phyloP scores from a whole-genome alignment of 768 basidiomycete species.

The Mycena filopes region DNA sequence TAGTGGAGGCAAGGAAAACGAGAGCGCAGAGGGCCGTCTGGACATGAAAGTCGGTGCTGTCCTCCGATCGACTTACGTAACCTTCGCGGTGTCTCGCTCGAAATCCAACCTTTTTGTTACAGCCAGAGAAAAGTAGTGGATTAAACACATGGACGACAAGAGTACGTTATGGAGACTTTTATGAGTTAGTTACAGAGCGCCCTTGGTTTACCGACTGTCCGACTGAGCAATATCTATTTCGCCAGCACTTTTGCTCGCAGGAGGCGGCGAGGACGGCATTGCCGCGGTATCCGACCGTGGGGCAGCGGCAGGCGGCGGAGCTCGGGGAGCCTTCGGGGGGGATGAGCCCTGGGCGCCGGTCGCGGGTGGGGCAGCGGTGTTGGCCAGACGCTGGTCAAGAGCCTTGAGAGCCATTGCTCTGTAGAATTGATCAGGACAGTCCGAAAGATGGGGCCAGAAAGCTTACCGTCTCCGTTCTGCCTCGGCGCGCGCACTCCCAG shows the following conservation, averaged over 20 bases:
- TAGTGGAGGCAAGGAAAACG: constrained; percentile 33
- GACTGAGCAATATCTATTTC: constrained; percentile 49
- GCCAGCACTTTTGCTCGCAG: constrained; percentile 47
- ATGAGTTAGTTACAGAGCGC: constrained; percentile 27
- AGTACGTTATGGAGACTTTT: constrained; percentile 27
- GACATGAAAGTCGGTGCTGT: constrained; percentile 36
- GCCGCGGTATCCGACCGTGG: constrained; percentile 45
- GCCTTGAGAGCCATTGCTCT: constrained; percentile 98
- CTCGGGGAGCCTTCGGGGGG: constrained; percentile 43
- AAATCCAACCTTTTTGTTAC: no score
- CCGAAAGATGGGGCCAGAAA: neutral
- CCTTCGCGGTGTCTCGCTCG: no score
- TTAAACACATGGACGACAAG: constrained; percentile 18
- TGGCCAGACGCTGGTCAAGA: constrained; percentile 91
- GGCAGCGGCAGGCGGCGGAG: constrained; percentile 45
- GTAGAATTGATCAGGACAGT: constrained; percentile 23
- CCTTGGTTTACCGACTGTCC: constrained; percentile 42
- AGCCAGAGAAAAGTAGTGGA: constrained; percentile 1
- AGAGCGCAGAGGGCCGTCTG: constrained; percentile 38
- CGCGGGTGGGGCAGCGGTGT: constrained; percentile 57
- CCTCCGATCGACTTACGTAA: constrained; percentile 23
- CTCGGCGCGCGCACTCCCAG: constrained; percentile 93
- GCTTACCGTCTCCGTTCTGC: constrained; percentile 92
- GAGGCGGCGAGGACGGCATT: constrained; percentile 37
- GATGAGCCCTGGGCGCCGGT: constrained; percentile 46